Conservation (phyloP, 768 basidiomycete species). For the Suillus decipiens region DNA sequence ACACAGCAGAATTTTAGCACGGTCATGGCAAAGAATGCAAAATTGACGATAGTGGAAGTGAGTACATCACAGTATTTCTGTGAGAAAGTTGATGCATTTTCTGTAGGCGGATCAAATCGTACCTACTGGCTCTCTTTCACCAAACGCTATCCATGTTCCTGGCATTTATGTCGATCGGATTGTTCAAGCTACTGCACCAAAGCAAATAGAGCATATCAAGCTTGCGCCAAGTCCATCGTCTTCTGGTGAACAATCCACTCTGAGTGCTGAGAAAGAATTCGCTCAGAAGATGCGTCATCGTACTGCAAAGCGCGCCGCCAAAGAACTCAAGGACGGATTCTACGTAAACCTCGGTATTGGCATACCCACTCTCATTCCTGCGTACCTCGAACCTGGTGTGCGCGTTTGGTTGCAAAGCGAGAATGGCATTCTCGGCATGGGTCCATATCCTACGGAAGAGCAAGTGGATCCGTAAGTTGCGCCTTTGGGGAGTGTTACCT, state of each 20-base stretch:
- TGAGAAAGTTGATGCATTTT: slow-evolving; percentile 1
- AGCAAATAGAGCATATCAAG: slow-evolving; percentile 75
- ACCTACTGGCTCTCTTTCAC: slow-evolving; percentile 76
- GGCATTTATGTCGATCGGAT: slow-evolving; percentile 90
- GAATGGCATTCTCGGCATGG: slow-evolving; percentile 89
- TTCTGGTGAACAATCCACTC: slow-evolving; percentile 24
- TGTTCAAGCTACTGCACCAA: slow-evolving; percentile 73
- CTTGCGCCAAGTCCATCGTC: slow-evolving; percentile 52
- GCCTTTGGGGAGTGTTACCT: slow-evolving; percentile 2
- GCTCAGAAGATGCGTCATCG: slow-evolving; percentile 61
- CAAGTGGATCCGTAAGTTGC: slow-evolving; percentile 74
- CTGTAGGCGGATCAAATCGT: slow-evolving; percentile 86
- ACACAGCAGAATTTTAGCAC: slow-evolving; percentile 86
- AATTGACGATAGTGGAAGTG: slow-evolving; percentile 88
- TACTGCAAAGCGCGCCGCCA: slow-evolving; percentile 85
- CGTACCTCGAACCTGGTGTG: slow-evolving; percentile 70
- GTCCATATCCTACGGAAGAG: slow-evolving; percentile 82
- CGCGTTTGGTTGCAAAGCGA: slow-evolving; percentile 91
- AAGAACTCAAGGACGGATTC: slow-evolving; percentile 85
- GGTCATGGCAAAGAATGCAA: slow-evolving; percentile 88
- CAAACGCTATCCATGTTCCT: slow-evolving; percentile 79
- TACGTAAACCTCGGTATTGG: slow-evolving; percentile 91
- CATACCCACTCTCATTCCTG: slow-evolving; percentile 88
- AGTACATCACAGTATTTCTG: too few relatives aligned
- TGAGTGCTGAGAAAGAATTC: slow-evolving; percentile 52